These are phyloP conservation scores for Candida maris DNA, from an alignment of 805 yeast species.

Conservation along the genomic window DNA sequence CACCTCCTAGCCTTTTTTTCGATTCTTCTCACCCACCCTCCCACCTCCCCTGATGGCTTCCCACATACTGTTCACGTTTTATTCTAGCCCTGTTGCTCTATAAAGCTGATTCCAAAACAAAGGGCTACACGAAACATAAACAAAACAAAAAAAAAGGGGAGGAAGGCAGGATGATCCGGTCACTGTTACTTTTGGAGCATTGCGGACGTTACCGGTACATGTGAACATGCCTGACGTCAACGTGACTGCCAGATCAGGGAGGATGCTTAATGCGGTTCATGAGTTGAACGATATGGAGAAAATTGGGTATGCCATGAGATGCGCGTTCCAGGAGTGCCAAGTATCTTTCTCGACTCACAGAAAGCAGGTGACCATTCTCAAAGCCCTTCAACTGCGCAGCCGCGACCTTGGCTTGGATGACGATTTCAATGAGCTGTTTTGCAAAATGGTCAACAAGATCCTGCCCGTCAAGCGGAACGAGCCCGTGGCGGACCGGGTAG, in stretches of 20 bases:
- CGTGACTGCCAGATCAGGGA: conserved; percentile 3
- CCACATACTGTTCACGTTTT: too few species aligned
- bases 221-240: conserved; percentile 6
- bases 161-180: too few species aligned
- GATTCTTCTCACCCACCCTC: too few species aligned
- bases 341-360: conserved; percentile 69
- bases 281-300: conserved; percentile 26
- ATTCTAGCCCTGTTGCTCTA: too few species aligned
- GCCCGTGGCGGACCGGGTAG: conserved; percentile 68
- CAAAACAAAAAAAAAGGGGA: too few species aligned
- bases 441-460: conserved; percentile 59
- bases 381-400: conserved; percentile 55
- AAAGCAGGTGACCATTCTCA: conserved; percentile 62
- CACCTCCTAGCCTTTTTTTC: too few species aligned
- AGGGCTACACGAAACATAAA: too few species aligned
- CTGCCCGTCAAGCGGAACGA: conserved; percentile 68
- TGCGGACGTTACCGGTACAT: too few species aligned
- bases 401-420: conserved; percentile 49
- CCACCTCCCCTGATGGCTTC: too few species aligned
- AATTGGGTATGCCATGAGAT: conserved; percentile 50
- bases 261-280: conserved; percentile 8
- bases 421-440: conserved; percentile 57
- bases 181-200: too few species aligned
- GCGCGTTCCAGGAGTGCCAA: conserved; percentile 80
- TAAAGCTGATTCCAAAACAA: too few species aligned